Evolutionary conservation across 2,329 filamentous ascomycete species (phyloP).

Genomic region (Botrytis deweyae): DNA sequence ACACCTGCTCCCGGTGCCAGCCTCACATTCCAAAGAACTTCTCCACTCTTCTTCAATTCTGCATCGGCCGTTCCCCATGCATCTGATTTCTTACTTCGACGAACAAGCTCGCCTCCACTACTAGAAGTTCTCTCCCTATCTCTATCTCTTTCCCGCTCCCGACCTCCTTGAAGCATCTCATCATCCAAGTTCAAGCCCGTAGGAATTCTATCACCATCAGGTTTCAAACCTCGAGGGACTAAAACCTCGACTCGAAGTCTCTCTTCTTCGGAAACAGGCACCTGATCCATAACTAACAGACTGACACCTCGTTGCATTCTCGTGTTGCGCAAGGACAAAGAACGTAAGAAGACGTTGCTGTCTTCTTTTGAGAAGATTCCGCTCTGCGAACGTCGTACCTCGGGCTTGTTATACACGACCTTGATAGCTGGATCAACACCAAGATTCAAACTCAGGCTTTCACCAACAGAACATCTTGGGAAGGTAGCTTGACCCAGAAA

Average conservation of each 20-base stretch:
- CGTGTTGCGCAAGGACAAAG: conserved; percentile 53
- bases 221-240: conserved; percentile 48
- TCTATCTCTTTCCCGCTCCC: conserved; percentile 30
- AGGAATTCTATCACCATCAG: conserved; percentile 42
- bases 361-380: conserved; percentile 56
- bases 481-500: conserved; percentile 59
- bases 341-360: conserved; percentile 50
- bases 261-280: conserved; percentile 62
- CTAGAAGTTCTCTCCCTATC: conserved; percentile 27
- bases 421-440: conserved; percentile 60
- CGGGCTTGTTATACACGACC: conserved; percentile 56
- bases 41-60: conserved; percentile 54
- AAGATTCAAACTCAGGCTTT: conserved; percentile 53
- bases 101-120: conserved; percentile 1
- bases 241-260: conserved; percentile 52
- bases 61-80: conserved; percentile 56
- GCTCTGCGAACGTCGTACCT: conserved; percentile 50
- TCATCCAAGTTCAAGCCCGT: conserved; percentile 38
- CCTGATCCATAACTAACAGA: conserved; percentile 57
- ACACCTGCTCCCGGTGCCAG: conserved; percentile 58
- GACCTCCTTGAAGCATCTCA: conserved; percentile 25
- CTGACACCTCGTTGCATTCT: conserved; percentile 44
- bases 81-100: conserved; percentile 35
- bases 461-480: conserved; percentile 55
- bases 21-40: conserved; percentile 58